A percentile compares a stretch with the other conserved stretches of the same genome.
Evolutionary conservation across 305 asterid species (phyloP).

Genomic region (Fraxinus sp.): DNA sequence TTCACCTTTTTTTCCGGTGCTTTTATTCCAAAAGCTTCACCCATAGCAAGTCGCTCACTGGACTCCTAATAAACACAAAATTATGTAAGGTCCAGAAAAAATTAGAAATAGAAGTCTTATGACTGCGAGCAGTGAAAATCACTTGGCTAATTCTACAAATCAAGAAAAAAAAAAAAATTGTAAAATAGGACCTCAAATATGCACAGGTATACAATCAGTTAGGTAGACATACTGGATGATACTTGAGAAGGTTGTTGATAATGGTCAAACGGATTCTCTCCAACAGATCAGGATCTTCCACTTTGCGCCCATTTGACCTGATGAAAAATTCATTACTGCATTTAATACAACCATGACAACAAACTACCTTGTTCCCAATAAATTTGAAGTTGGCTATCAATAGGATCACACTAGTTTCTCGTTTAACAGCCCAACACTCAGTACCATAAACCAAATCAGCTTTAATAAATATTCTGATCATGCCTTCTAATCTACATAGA

Average conservation of each 20-base stretch:
- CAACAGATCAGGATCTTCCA: slow-evolving; percentile 92
- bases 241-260: slow-evolving; percentile 84
- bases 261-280: slow-evolving; percentile 92
- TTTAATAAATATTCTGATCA: neutral
- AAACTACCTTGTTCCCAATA: neutral
- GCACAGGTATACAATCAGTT: slow-evolving; percentile 21
- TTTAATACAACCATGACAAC: neutral
- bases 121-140: slow-evolving; percentile 12
- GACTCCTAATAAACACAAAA: slow-evolving; percentile 64
- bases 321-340: slow-evolving; percentile 19
- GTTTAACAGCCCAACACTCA: neutral
- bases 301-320: slow-evolving; percentile 85
- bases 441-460: neutral
- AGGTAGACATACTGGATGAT: slow-evolving; percentile 78
- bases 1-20: slow-evolving; percentile 79
- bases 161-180: neutral
- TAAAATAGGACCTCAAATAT: neutral
- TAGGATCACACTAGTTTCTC: neutral
- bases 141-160: neutral
- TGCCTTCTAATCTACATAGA: neutral
- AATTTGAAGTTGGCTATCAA: neutral
- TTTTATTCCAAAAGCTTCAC: slow-evolving; percentile 88
- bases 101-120: slow-evolving; percentile 10
- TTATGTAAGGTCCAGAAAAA: slow-evolving; percentile 6
- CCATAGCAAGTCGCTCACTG: slow-evolving; percentile 90